phyloP scores from a whole-genome alignment of 371 early-diverging fungal species.

The Dichotomocladium elegans region DNA sequence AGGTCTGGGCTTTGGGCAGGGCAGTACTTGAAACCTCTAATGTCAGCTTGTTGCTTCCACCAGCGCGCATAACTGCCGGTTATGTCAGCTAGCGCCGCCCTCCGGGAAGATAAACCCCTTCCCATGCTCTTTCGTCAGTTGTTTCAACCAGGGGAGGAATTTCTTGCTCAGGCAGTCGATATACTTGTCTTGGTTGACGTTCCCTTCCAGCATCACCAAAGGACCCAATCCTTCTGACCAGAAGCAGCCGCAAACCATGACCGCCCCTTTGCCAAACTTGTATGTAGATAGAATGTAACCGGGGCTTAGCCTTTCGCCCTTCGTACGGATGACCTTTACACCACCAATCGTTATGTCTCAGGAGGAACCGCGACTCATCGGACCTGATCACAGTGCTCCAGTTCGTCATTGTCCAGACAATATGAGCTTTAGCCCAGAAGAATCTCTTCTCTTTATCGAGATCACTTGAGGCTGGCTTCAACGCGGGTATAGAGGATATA shows the following conservation, averaged over 20 bases:
- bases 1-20: too few relatives aligned
- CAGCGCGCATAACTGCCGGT: too few relatives aligned
- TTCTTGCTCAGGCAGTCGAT: neutral
- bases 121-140: neutral
- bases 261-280: neutral
- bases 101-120: neutral
- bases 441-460: too few relatives aligned
- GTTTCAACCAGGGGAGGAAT: neutral
- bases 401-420: neutral
- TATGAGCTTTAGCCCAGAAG: neutral
- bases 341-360: too few relatives aligned
- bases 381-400: neutral
- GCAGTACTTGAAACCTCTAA: too few relatives aligned
- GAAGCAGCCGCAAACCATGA: conserved; percentile 1
- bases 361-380: neutral
- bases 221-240: neutral
- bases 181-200: neutral
- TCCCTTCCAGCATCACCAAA: neutral
- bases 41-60: too few relatives aligned
- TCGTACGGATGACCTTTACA: too few relatives aligned
- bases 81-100: too few relatives aligned
- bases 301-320: neutral
- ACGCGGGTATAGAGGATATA: too few relatives aligned
- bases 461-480: too few relatives aligned
- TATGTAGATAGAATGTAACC: neutral